Percentiles rank a stretch among this genome's conserved stretches.
Conservation (phyloP, 2,329 filamentous ascomycete genomes). For the Herpotrichia juniperi region DNA sequence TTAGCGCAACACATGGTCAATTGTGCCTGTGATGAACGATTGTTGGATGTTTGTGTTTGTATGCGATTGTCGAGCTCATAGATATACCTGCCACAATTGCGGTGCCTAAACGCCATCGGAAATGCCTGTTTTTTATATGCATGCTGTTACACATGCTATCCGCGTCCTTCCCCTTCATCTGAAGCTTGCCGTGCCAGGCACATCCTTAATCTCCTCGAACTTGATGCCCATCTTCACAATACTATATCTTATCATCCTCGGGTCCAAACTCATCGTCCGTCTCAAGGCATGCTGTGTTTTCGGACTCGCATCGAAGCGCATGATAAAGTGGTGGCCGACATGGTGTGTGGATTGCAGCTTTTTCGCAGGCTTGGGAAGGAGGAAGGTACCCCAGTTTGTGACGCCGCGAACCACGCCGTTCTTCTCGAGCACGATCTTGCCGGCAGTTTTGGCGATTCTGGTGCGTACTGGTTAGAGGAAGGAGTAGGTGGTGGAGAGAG, state of each 20-base stretch:
- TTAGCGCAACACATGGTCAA: too few species aligned
- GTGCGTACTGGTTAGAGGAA: constrained; percentile 6
- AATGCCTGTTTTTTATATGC: not conserved
- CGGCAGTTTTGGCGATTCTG: constrained; percentile 87
- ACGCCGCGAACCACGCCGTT: constrained; percentile 91
- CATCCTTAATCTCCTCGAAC: constrained; percentile 65
- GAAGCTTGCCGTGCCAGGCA: constrained; percentile 61
- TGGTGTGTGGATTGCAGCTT: constrained; percentile 84
- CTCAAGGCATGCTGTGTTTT: constrained; percentile 76
- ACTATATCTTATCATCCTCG: constrained; percentile 84
- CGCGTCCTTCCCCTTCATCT: constrained; percentile 11
- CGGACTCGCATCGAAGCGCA: constrained; percentile 87
- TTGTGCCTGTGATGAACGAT: too few species aligned
- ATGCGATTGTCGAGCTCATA: too few species aligned
- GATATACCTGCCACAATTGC: too few species aligned
- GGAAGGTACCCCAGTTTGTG: constrained; percentile 93
- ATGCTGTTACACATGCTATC: not conserved
- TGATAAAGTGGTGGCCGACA: constrained; percentile 93
- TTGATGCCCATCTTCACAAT: constrained; percentile 83
- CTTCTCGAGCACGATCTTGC: constrained; percentile 78
- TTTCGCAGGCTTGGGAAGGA: constrained; percentile 78
- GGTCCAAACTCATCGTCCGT: constrained; percentile 80
- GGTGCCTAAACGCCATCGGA: not conserved
- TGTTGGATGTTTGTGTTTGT: too few species aligned
- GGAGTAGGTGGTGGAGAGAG: constrained; percentile 17